Evolutionary conservation across 805 yeast genomes (phyloP), one percentile per base, ranked within the genome.

Genomic region (Pichia occidentalis): DNA sequence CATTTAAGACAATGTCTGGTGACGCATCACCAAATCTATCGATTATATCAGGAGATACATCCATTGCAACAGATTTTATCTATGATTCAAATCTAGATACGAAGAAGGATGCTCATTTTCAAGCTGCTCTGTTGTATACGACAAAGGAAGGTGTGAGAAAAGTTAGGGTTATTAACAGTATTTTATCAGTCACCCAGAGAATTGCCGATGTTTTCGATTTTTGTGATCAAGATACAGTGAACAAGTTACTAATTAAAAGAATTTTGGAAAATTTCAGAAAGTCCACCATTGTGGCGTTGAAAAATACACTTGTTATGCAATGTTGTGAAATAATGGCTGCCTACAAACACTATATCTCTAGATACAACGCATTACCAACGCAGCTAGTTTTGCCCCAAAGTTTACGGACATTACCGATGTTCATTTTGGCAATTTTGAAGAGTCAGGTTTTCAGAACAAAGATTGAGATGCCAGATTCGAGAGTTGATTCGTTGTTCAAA

Each of bases 121-220:
- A 92, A 61, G 82, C 85, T 2, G 97, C 97, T 0, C 49, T 92
- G 20, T 64, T 92, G 39, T 90, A 87, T 56, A 88, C 97, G 0
- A 83, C 86, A 32, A 53, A 68, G 2, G 68, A 69, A 33, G 98
- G 98, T 17, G 61, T 68, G 7, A 67, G 97, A 47, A 80, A 85
- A 50, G 90, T 92, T 12, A 71, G 98, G 45, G 87, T 87, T n/a
- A 72, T 84, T 34, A 92, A 92, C 53, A 65, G 77, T 40, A 80
- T 82, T n/a, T 75, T 85, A 32, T 84, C 95, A 0, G 88, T 85
- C 12, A 76, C 92, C 2, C 82, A 80, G 43, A 71, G 85, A 38
- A 62, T 82, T 29, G 71, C 71, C 34, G 87, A 82, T 39, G 80
- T 86, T 6, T 85, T 85, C 61, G 74, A 77, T 37, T 85, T 80